Conservation (phyloP, 768 basidiomycete genomes). For the Kwoniella dejecticola region DNA sequence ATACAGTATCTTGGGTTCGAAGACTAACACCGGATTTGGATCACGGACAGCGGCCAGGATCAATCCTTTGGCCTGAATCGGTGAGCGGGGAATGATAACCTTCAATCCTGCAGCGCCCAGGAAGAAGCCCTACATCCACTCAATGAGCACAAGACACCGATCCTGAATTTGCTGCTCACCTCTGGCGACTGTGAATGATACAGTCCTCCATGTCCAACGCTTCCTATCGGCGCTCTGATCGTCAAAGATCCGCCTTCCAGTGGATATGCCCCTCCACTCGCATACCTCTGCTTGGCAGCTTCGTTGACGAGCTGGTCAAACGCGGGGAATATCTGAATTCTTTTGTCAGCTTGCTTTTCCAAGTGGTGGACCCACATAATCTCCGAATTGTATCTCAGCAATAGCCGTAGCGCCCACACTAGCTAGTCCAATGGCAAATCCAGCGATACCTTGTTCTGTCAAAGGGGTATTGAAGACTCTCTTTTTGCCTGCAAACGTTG, state of each 20-base stretch:
- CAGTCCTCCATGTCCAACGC: constrained; percentile 85
- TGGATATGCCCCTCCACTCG: constrained; percentile 68
- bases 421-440: constrained; percentile 89
- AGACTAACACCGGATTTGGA: constrained; percentile 89
- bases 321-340: constrained; percentile 75
- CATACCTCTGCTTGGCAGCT: constrained; percentile 88
- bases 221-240: constrained; percentile 82
- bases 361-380: constrained; percentile 54
- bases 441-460: constrained; percentile 72
- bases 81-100: constrained; percentile 93
- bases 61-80: constrained; percentile 92
- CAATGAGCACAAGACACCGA: background rate
- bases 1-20: constrained; percentile 94
- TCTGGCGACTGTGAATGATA: constrained; percentile 97
- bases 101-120: constrained; percentile 87
- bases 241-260: constrained; percentile 65
- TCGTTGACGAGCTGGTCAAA: constrained; percentile 97
- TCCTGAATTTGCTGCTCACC: constrained; percentile 21
- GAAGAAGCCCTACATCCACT: constrained; percentile 66
- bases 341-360: background rate
- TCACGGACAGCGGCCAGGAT: constrained; percentile 84
- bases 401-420: constrained; percentile 93
- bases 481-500: constrained; percentile 67
- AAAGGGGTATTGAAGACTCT: constrained; percentile 94
- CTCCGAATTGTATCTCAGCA: constrained; percentile 71